Percentiles rank a stretch among this genome's conserved stretches.
Evolutionary conservation across 2,329 filamentous ascomycete genomes (phyloP).

Genomic region (Pseudopyricularia javanii): DNA sequence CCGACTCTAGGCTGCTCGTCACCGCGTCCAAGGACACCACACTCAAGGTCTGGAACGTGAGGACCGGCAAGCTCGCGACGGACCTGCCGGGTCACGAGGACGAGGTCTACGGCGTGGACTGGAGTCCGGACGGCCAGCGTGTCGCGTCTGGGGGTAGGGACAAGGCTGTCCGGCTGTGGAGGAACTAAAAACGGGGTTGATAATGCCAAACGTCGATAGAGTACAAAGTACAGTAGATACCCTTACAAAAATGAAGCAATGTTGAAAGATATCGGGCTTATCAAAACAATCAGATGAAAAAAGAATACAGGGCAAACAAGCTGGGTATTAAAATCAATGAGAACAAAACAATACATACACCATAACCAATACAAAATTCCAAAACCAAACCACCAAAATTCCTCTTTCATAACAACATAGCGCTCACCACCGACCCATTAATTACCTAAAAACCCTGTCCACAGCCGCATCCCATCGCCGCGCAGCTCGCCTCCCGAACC

Average conservation of each 20-base stretch:
- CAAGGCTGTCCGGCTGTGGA: constrained; percentile 61
- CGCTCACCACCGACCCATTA: too few relatives aligned
- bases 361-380: too few relatives aligned
- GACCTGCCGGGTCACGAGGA: constrained; percentile 86
- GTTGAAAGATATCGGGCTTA: background rate
- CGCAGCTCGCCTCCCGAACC: too few relatives aligned
- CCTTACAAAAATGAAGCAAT: background rate
- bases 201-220: too few relatives aligned
- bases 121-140: constrained; percentile 80
- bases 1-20: constrained; percentile 80
- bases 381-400: too few relatives aligned
- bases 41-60: constrained; percentile 87
- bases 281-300: background rate
- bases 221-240: background rate
- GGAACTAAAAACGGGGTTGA: constrained; percentile 32
- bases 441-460: too few relatives aligned
- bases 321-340: background rate
- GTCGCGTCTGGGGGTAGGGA: constrained; percentile 91
- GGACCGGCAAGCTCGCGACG: constrained; percentile 63
- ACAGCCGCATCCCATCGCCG: too few relatives aligned
- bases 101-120: constrained; percentile 89
- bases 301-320: background rate
- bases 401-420: too few relatives aligned
- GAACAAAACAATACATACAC: too few relatives aligned
- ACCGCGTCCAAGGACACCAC: constrained; percentile 88